Conservation (phyloP, 768 basidiomycete species). For the Pisolithus marmoratus region DNA sequence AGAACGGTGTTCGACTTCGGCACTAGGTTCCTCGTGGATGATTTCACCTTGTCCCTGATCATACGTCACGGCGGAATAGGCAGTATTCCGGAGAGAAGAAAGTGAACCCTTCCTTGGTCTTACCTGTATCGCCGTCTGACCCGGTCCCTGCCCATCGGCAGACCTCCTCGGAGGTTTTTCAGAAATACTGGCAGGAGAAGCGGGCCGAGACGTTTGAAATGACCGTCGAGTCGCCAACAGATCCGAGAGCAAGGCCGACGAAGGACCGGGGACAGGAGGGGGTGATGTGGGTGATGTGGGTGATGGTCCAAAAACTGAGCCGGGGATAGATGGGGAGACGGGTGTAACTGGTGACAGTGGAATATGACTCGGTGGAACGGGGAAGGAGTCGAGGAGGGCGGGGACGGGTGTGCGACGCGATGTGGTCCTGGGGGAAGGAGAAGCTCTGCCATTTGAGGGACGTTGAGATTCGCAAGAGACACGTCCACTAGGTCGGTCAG, state of each 20-base stretch:
- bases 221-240: slow-evolving; percentile 36
- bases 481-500: slow-evolving; percentile 6
- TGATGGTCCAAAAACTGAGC: too few relatives aligned
- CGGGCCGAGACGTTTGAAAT: slow-evolving; percentile 18
- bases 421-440: slow-evolving; percentile 17
- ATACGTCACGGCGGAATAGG: slow-evolving; percentile 2
- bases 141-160: slow-evolving; percentile 10
- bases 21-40: slow-evolving; percentile 16
- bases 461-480: slow-evolving; percentile 22
- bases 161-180: slow-evolving; percentile 1
- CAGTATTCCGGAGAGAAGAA: slow-evolving; percentile 23
- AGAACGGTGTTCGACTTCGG: not conserved
- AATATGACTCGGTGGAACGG: slow-evolving; percentile 30
- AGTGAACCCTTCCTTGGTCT: slow-evolving; percentile 22
- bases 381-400: slow-evolving; percentile 33
- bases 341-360: slow-evolving; percentile 22
- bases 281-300: too few relatives aligned
- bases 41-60: not conserved
- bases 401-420: slow-evolving; percentile 29
- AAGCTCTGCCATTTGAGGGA: slow-evolving; percentile 18
- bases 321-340: slow-evolving; percentile 1
- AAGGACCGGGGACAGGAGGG: slow-evolving; percentile 62
- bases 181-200: slow-evolving; percentile 12
- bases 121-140: slow-evolving; percentile 8
- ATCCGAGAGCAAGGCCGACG: slow-evolving; percentile 49